phyloP scores from a whole-genome alignment of 805 yeast genomes.

The Isabelozyma gotoi region DNA sequence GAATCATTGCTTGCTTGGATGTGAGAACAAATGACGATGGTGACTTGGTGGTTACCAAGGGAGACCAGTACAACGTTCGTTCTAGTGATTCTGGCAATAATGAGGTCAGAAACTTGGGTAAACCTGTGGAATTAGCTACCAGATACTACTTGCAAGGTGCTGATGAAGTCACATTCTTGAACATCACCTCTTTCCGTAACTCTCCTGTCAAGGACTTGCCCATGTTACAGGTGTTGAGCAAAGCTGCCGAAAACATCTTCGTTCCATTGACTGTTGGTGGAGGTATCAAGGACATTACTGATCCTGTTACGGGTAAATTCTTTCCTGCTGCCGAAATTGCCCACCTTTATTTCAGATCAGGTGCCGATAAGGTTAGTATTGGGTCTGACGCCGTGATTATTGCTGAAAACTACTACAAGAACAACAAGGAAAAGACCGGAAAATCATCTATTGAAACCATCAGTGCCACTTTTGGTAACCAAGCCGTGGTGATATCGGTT shows the following conservation, averaged over 20 bases:
- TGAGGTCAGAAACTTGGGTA: constrained; percentile 88
- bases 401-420: constrained; percentile 75
- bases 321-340: constrained; percentile 92
- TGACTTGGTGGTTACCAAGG: constrained; percentile 96
- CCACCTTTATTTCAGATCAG: constrained; percentile 85
- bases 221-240: constrained; percentile 84
- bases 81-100: constrained; percentile 37
- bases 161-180: constrained; percentile 92
- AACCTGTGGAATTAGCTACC: constrained; percentile 93
- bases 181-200: constrained; percentile 93
- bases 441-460: constrained; percentile 90
- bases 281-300: constrained; percentile 88
- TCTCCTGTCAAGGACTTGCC: constrained; percentile 93
- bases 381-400: constrained; percentile 97
- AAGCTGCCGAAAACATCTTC: constrained; percentile 85
- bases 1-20: constrained; percentile 94
- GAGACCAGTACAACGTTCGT: constrained; percentile 97
- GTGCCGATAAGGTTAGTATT: constrained; percentile 97
- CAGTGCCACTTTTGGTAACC: constrained; percentile 88
- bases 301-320: constrained; percentile 70
- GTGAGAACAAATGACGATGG: constrained; percentile 95
- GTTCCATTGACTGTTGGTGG: constrained; percentile 99
- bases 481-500: constrained; percentile 97
- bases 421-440: constrained; percentile 62
- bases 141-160: constrained; percentile 93